Base-by-base conservation (phyloP, 2,329 filamentous ascomycete genomes). In the Colletotrichum ledebouriae region DNA sequence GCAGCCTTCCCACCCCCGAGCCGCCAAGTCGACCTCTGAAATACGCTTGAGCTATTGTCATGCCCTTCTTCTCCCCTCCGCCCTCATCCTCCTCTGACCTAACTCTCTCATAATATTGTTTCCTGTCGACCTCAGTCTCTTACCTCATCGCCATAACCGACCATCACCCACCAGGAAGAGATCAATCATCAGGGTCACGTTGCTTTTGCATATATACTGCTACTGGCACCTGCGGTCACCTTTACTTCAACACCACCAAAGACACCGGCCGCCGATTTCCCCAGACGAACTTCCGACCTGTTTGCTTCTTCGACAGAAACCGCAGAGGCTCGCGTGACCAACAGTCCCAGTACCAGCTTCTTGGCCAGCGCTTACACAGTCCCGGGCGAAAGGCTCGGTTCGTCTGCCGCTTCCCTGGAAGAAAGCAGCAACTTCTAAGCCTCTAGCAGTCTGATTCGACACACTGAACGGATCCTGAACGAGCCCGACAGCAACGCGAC, bases 1-100 rank as follows among this genome's bases (percentile, higher is more conserved):
- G 61, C 53, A 67, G 65, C 65, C 65, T 67, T 67, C 65, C 65
- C 60, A 68, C 65, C 33, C 53, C 47, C 53, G 29, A 42, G 34
- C 22, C 65, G 33, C 15, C 59, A 17, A 33, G 47, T 25, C n/a
- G 3, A 29, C 12, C 12, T 13, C 11, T 20, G 52, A 29, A 58
- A 47, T 37, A 44, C 47, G 65, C 60, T 47, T 68, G 60, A 59
- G 59, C 42, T 65, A 39, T 65, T 65, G 33, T 65, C 60, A 59
- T 49, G 17, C 47, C 47, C 29, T 33, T 42, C 39, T 41, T 46
- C 17, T 46, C 61, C 33, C 50, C 22, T 20, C 22, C 20, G 22
- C 60, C 41, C 37, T 34, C 17, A n/a, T 33, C 33, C 46, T 25
- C 22, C 61, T 65, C 17, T 59, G 60, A 65, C 60, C 65, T 68